These are phyloP conservation scores for Pseudocercospora cruenta DNA, from an alignment of 2,329 filamentous ascomycete genomes.

Conservation along the genomic window DNA sequence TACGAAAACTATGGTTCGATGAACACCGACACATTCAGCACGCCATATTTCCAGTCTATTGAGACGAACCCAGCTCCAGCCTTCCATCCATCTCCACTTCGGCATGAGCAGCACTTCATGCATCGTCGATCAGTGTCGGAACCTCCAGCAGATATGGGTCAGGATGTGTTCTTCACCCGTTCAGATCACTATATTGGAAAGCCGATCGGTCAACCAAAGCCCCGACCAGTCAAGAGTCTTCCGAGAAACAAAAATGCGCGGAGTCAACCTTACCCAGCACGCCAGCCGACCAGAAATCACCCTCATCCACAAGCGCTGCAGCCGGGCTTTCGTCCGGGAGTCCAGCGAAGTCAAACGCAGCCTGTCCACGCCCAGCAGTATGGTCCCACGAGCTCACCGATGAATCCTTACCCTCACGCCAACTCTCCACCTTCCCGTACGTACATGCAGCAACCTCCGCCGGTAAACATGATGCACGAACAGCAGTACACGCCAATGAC, in stretches of 20 bases:
- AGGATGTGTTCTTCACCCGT: constrained; percentile 30
- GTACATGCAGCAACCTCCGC: background rate
- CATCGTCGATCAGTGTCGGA: constrained; percentile 34
- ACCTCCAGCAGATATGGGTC: constrained; percentile 25
- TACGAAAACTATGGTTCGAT: constrained; percentile 23
- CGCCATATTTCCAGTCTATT: constrained; percentile 32
- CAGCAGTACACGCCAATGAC: constrained; percentile 14
- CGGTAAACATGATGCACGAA: constrained; percentile 12
- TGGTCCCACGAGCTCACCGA: constrained; percentile 28
- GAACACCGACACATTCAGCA: constrained; percentile 14
- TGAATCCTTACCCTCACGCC: constrained; percentile 7
- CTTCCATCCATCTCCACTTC: constrained; percentile 18
- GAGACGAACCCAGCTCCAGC: constrained; percentile 18
- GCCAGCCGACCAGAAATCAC: constrained; percentile 7
- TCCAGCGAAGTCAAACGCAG: constrained; percentile 22
- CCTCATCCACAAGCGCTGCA: background rate
- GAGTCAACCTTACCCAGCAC: constrained; percentile 13
- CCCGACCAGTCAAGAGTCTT: constrained; percentile 20
- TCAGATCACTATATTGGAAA: constrained; percentile 29
- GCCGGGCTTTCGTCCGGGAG: constrained; percentile 19
- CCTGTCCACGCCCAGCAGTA: constrained; percentile 15
- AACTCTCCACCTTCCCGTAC: background rate
- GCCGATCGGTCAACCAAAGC: constrained; percentile 6
- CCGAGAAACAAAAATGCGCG: constrained; percentile 23
- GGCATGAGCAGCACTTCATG: constrained; percentile 19